Conservation (phyloP, 441 rosid genomes). For the Eruca vesicaria region DNA sequence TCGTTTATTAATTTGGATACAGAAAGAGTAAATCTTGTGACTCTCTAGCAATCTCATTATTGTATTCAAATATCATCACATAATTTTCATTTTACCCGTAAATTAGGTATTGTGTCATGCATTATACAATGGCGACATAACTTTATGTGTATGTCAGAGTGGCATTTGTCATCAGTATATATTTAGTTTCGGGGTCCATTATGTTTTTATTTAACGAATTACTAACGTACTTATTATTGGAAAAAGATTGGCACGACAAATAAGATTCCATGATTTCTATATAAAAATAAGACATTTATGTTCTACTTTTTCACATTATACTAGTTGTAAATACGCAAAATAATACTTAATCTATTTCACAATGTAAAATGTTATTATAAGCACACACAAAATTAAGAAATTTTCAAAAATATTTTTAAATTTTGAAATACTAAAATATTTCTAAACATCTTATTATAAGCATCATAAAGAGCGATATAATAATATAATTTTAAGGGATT, state of each 20-base stretch:
- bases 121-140: constrained; percentile 24
- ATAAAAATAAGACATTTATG: not conserved
- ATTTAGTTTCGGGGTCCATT: constrained; percentile 12
- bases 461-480: too few species aligned
- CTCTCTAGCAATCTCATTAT: too few species aligned
- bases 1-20: too few species aligned
- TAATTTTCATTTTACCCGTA: not conserved
- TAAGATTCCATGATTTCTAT: constrained; percentile 6
- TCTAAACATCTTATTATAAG: too few species aligned
- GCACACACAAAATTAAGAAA: too few species aligned
- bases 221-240: not conserved
- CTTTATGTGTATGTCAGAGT: constrained; percentile 32
- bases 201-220: not conserved
- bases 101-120: constrained; percentile 21
- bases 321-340: too few species aligned
- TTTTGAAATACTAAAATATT: too few species aligned
- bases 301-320: not conserved
- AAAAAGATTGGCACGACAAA: constrained; percentile 1
- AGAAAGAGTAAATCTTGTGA: too few species aligned
- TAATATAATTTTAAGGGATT: too few species aligned
- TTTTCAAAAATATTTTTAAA: too few species aligned
- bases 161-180: constrained; percentile 22
- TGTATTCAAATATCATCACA: not conserved
- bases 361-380: too few species aligned
- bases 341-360: too few species aligned